phyloP scores from a whole-genome alignment of 2,329 filamentous ascomycete species.

The Hymenoscyphus scutula region DNA sequence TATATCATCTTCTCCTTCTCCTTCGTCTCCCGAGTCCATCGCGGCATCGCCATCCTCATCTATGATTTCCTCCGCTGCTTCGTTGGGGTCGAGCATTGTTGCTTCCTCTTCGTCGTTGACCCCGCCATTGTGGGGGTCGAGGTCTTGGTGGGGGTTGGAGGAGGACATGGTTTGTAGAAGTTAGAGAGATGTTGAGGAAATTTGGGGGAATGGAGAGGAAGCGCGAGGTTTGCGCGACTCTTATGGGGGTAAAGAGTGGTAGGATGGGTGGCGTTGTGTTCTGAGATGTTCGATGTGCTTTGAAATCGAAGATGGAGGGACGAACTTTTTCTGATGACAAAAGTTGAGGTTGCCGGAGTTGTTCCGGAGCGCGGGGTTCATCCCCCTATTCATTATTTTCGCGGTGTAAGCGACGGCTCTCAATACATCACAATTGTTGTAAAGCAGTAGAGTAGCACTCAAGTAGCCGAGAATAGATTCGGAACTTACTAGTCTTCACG shows the following conservation, averaged over 20 bases:
- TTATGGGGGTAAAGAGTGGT: conserved; percentile 1
- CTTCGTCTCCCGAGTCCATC: conserved; percentile 71
- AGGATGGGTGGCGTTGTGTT: conserved; percentile 3
- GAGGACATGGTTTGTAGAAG: conserved; percentile 24
- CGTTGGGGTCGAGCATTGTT: conserved; percentile 72
- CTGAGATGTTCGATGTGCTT: conserved; percentile 20
- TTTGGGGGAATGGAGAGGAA: background rate
- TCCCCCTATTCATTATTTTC: no score
- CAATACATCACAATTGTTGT: no score
- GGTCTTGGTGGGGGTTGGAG: conserved; percentile 23
- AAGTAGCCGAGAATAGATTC: no score
- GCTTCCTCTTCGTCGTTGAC: conserved; percentile 60
- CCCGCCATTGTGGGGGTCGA: conserved; percentile 25
- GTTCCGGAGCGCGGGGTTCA: background rate
- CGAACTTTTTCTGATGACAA: conserved; percentile 22
- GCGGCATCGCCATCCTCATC: conserved; percentile 64
- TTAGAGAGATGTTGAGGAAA: conserved; percentile 3
- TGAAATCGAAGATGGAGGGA: conserved; percentile 18
- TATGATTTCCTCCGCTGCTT: conserved; percentile 72
- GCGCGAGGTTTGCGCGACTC: background rate
- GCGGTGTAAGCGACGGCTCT: no score
- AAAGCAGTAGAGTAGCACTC: no score
- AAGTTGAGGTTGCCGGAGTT: conserved; percentile 10
- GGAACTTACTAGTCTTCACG: no score
- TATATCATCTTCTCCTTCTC: conserved; percentile 53